A percentile compares a stretch with the other conserved stretches of the same genome.
Conservation (phyloP, 2,329 filamentous ascomycete genomes). For the Fusarium ramigenum region DNA sequence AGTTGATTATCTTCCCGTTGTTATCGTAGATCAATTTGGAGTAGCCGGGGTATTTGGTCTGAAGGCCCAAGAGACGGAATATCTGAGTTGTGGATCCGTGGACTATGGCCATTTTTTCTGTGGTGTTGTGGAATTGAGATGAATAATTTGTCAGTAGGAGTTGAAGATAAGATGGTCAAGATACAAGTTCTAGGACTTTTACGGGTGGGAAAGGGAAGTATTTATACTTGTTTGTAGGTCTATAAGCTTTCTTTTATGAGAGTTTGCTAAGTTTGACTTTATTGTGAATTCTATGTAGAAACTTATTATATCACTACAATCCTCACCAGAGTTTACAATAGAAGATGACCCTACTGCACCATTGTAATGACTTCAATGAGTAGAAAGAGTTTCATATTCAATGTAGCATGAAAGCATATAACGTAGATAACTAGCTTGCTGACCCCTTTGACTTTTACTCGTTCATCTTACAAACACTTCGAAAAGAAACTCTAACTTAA, state of each 20-base stretch:
- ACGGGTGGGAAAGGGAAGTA: rapidly evolving
- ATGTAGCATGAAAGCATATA: not conserved
- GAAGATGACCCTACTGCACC: rapidly evolving
- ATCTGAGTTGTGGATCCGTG: not conserved
- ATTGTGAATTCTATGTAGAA: not conserved
- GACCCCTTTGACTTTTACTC: not conserved
- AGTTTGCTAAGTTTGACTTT: not conserved
- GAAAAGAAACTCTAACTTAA: not conserved
- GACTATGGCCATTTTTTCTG: not conserved
- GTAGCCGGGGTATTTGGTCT: not conserved
- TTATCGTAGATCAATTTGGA: not conserved
- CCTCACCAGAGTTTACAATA: rapidly evolving
- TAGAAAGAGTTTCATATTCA: not conserved
- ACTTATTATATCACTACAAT: too few relatives aligned
- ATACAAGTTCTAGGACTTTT: rapidly evolving
- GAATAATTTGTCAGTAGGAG: too few relatives aligned
- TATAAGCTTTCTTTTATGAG: not conserved
- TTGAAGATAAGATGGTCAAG: not conserved
- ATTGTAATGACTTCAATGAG: rapidly evolving
- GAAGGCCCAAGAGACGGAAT: not conserved
- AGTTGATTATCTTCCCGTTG: not conserved
- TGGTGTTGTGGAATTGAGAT: not conserved
- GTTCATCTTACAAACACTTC: not conserved
- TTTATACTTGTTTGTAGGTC: not conserved
- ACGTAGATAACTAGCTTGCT: too few relatives aligned